Conservation (phyloP, 2,329 filamentous ascomycete species). For the Coniochaeta ligniaria region DNA sequence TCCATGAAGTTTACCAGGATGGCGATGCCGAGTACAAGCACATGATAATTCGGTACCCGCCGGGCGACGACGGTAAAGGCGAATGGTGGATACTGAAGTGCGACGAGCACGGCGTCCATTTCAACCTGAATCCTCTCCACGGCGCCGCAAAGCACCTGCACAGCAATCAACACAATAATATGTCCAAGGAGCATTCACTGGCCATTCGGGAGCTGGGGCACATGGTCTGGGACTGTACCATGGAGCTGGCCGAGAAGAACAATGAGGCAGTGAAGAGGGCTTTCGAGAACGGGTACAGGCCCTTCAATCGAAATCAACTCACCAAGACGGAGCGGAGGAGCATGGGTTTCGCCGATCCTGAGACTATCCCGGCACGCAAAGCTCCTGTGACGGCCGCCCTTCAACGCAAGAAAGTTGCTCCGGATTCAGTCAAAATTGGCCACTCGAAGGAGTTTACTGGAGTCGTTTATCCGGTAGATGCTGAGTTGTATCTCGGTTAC, state of each 20-base stretch:
- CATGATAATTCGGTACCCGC: conserved; percentile 22
- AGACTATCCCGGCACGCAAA: background rate
- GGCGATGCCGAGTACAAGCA: conserved; percentile 25
- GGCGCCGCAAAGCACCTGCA: conserved; percentile 31
- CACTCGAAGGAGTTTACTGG: background rate
- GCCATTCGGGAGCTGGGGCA: conserved; percentile 26
- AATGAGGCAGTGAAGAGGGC: conserved; percentile 23
- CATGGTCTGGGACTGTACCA: conserved; percentile 23
- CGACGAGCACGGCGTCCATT: conserved; percentile 28
- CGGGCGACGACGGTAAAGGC: conserved; percentile 6
- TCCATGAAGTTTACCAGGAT: conserved; percentile 26
- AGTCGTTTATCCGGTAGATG: conserved; percentile 19
- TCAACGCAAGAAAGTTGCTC: conserved; percentile 1
- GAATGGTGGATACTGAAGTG: conserved; percentile 31
- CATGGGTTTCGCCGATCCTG: background rate
- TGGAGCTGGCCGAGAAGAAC: conserved; percentile 20
- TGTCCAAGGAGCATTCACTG: conserved; percentile 18
- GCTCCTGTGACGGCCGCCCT: background rate
- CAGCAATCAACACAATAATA: conserved; percentile 19
- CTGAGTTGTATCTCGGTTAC: conserved; percentile 25
- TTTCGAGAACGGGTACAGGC: conserved; percentile 22
- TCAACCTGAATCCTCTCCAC: conserved; percentile 22
- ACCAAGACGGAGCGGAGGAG: conserved; percentile 8
- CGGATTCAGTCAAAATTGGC: background rate
- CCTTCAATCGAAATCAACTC: conserved; percentile 17